These are phyloP conservation scores for Curvularia sp. DNA, from an alignment of 2,329 filamentous ascomycete species.

Conservation along the genomic window DNA sequence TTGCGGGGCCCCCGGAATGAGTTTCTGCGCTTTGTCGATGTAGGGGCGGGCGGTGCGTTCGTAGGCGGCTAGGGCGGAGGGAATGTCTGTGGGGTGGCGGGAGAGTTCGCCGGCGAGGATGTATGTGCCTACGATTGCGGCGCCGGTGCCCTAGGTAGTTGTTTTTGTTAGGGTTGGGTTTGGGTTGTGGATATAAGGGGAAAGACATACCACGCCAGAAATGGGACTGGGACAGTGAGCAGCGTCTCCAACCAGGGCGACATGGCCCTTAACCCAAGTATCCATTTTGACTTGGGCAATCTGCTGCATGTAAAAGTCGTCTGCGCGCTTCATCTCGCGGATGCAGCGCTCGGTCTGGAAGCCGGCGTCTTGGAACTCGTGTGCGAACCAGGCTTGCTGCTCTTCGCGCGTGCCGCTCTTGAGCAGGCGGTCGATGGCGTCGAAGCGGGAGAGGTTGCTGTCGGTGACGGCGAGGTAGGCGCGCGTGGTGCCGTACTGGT, in stretches of 20 bases:
- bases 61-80: constrained; percentile 34
- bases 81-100: constrained; percentile 27
- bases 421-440: constrained; percentile 25
- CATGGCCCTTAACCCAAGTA: constrained; percentile 50
- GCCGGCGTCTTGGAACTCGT: constrained; percentile 48
- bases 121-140: constrained; percentile 52
- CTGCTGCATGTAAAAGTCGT: constrained; percentile 57
- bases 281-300: constrained; percentile 52
- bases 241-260: constrained; percentile 52
- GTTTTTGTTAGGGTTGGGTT: neutral
- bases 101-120: constrained; percentile 50
- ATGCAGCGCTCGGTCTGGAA: constrained; percentile 51
- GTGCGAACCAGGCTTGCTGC: constrained; percentile 35
- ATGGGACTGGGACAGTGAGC: constrained; percentile 49
- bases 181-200: neutral
- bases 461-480: constrained; percentile 32
- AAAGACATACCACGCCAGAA: constrained; percentile 33
- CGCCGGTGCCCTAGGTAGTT: constrained; percentile 33
- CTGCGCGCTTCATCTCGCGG: constrained; percentile 48
- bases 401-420: constrained; percentile 25
- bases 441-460: constrained; percentile 26
- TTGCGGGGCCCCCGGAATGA: constrained; percentile 36
- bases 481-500: constrained; percentile 32
- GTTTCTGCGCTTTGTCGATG: constrained; percentile 33
- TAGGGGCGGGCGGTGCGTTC: constrained; percentile 31